Conservation (phyloP, 371 early-diverging fungal species). For the Capillidium rhysosporum region DNA sequence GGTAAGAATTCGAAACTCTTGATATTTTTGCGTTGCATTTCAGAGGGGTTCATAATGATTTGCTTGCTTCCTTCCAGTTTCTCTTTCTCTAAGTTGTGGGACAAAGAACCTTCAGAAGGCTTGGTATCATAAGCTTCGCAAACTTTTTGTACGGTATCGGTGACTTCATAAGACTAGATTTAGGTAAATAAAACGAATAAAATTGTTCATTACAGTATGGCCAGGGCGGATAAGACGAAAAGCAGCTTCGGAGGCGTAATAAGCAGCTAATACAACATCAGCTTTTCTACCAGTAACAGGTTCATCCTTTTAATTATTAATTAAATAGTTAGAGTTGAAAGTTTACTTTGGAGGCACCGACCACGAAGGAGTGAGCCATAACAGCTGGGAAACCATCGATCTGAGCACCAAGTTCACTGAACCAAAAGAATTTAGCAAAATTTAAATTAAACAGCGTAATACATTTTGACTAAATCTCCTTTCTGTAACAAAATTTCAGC, state of each 20-base stretch:
- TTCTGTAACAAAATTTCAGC: conserved; percentile 32
- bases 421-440: not conserved
- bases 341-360: conserved; percentile 43
- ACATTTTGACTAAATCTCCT: conserved; percentile 82
- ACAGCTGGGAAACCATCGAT: conserved; percentile 84
- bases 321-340: not conserved
- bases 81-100: conserved; percentile 69
- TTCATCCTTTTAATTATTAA: conserved; percentile 15
- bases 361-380: conserved; percentile 73
- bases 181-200: not conserved
- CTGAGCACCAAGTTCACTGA: conserved; percentile 78
- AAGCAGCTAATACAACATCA: conserved; percentile 75
- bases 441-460: conserved; percentile 10
- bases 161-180: conserved; percentile 42
- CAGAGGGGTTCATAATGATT: conserved; percentile 81
- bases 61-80: conserved; percentile 74
- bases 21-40: conserved; percentile 50
- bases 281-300: conserved; percentile 75
- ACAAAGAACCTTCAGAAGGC: conserved; percentile 82
- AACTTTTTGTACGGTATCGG: conserved; percentile 61
- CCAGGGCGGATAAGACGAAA: conserved; percentile 77
- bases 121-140: conserved; percentile 60
- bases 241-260: conserved; percentile 60
- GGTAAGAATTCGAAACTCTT: conserved; percentile 52
- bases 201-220: conserved; percentile 24